Base-by-base conservation (phyloP, 192 early-diverging fungal species). In the Linnemannia schmuckeri region DNA sequence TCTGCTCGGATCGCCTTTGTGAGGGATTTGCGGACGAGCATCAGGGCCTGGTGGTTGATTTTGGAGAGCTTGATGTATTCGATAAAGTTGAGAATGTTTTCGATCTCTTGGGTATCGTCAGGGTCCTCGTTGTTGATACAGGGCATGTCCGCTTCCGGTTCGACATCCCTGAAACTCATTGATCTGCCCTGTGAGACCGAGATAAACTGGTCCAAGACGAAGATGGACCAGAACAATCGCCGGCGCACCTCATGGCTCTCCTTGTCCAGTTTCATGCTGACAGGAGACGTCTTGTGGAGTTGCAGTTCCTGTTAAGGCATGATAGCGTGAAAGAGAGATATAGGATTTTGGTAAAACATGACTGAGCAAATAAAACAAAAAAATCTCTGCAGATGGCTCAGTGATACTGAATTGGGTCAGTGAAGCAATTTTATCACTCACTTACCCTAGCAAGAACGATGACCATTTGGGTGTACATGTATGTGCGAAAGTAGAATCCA, bases 401-500 rank as follows among this genome's bases (percentile, higher is more conserved):
- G 17, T 52, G 20, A 5, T 52, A 42, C 20, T 12, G 17, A 52
- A 20, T 52, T 4, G 54, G 40, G n/a, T 63, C 12, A 66, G 1
- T 15, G 54, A 1, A 24, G 15, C 12, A 69, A 6, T 52, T 18
- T 22, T 52, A 18, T 46, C 49, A 6, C 17, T 4, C 49, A 33
- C 85, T 81, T 75, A 87, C 85, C 72, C 85, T 66, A 10, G 85
- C 85, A 8, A 87, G 76, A 13, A 87, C 80, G 69, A 87, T 71
- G 33, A 87, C 85, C 85, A 87, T 87, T 41, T 87, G 85, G 20
- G 92, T 82, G 49, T 88, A 91, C 83, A 90, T 86, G 70, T 88
- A 88, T 12, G 91, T 87, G 44, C 91, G 88, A 47, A 90, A 90
- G 40, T 91, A 90, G 66, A 88, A 92, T 1, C 92, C 91, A 15